Percentiles rank a stretch among this genome's conserved stretches.
These are phyloP conservation scores for Polymyxa betae DNA, from an alignment of 208 protist genomes.

Conservation along the genomic window DNA sequence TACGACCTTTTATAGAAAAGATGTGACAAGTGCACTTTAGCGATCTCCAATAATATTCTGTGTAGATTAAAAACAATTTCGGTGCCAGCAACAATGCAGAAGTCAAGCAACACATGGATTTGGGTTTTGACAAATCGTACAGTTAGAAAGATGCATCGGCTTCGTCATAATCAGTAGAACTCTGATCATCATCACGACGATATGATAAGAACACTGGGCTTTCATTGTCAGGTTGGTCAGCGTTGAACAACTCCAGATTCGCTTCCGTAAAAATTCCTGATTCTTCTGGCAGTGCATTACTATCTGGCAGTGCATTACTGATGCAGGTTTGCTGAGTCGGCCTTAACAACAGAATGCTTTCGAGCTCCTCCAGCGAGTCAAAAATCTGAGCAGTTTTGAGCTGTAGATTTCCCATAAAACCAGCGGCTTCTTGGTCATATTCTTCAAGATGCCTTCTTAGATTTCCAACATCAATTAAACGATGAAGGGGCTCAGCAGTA, in stretches of 20 bases:
- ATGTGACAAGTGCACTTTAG: no score
- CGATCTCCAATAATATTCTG: no score
- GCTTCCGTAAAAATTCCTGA: not conserved
- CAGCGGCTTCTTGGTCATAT: not conserved
- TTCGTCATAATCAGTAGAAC: not conserved
- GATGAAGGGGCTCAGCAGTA: not conserved
- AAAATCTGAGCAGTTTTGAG: not conserved
- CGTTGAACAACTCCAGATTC: not conserved
- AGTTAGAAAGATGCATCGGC: no score
- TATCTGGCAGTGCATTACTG: not conserved
- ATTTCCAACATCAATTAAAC: not conserved
- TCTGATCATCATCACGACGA: not conserved
- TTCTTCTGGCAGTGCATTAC: not conserved
- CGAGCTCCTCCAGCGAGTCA: not conserved
- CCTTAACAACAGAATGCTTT: not conserved
- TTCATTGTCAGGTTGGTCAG: not conserved
- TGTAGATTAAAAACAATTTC: no score
- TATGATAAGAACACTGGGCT: not conserved
- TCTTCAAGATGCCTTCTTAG: not conserved
- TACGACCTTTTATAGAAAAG: no score
- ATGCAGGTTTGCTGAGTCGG: not conserved
- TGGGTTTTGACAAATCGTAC: no score
- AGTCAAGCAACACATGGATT: no score
- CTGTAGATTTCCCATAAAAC: no score
- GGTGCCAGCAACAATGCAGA: no score